Evolutionary conservation across 208 protist genomes (phyloP).

Genomic region (Eutreptiella sp.): DNA sequence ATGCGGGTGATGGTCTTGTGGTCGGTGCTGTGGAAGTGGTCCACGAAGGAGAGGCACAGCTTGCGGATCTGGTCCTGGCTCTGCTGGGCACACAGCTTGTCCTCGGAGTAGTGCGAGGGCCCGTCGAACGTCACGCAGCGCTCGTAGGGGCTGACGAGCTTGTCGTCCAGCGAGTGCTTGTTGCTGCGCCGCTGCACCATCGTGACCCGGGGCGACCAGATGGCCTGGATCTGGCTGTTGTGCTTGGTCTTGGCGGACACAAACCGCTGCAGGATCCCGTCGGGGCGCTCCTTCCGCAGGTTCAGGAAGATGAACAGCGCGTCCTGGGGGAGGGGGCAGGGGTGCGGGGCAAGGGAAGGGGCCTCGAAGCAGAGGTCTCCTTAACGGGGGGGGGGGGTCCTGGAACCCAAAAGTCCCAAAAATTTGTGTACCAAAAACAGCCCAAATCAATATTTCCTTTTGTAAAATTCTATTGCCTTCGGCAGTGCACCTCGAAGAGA

Average conservation of each 20-base stretch:
- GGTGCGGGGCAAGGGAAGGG: too few relatives aligned
- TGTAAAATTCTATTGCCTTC: too few relatives aligned
- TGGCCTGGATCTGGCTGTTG: slow-evolving; percentile 27
- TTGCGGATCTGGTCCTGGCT: slow-evolving; percentile 28
- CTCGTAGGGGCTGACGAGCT: slow-evolving; percentile 16
- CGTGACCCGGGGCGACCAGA: slow-evolving; percentile 32
- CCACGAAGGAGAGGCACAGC: slow-evolving; percentile 21
- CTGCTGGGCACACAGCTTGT: slow-evolving; percentile 21
- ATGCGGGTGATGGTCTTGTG: slow-evolving; percentile 32
- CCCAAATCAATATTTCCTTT: too few relatives aligned
- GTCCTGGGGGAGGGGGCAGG: background rate
- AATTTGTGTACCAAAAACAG: too few relatives aligned
- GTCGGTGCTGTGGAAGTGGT: slow-evolving; percentile 28
- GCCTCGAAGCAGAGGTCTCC: too few relatives aligned
- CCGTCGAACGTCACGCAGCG: slow-evolving; percentile 28
- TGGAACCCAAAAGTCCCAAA: too few relatives aligned
- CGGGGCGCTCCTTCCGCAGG: slow-evolving; percentile 27
- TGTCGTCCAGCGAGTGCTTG: slow-evolving; percentile 18
- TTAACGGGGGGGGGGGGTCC: too few relatives aligned
- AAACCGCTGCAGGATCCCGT: slow-evolving; percentile 32
- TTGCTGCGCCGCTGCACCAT: slow-evolving; percentile 27
- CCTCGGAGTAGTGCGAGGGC: slow-evolving; percentile 25
- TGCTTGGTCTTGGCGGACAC: slow-evolving; percentile 22
- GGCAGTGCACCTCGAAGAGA: too few relatives aligned
- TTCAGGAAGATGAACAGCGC: slow-evolving; percentile 28